Evolutionary conservation across 2,329 filamentous ascomycete species (phyloP).

Genomic region (Fusarium austroafricanum): DNA sequence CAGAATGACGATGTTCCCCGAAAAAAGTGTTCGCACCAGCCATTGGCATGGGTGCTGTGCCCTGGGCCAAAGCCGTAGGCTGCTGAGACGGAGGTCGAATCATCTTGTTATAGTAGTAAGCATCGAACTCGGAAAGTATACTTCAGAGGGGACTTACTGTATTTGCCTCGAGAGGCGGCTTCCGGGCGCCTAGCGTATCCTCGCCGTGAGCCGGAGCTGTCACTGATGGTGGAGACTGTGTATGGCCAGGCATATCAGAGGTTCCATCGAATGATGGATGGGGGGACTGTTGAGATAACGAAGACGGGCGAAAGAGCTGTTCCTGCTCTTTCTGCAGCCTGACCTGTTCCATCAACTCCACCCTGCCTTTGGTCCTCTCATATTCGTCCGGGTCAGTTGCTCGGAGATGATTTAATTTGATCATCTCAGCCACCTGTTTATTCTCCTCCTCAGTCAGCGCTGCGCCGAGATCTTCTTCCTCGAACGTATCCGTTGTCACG

Average conservation of each 20-base stretch:
- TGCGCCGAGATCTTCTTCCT: conserved; percentile 71
- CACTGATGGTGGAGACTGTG: background rate
- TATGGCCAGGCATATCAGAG: conserved; percentile 18
- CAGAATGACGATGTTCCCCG: conserved; percentile 28
- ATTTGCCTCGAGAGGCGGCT: background rate
- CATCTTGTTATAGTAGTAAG: conserved; percentile 13
- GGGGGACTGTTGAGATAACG: background rate
- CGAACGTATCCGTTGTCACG: conserved; percentile 77
- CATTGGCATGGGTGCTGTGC: conserved; percentile 49
- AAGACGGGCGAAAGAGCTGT: background rate
- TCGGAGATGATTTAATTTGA: conserved; percentile 50
- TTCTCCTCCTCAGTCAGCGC: conserved; percentile 70
- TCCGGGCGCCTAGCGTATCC: background rate
- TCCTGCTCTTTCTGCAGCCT: conserved; percentile 8
- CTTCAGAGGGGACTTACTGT: conserved; percentile 9
- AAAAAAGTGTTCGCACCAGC: conserved; percentile 54
- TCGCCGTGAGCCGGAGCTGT: background rate
- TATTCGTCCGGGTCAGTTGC: conserved; percentile 51
- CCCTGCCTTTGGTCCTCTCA: conserved; percentile 29
- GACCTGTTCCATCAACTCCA: conserved; percentile 19
- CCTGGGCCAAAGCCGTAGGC: background rate
- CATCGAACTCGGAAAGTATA: background rate
- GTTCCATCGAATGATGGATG: conserved; percentile 29
- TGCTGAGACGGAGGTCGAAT: conserved; percentile 8
- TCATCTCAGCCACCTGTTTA: conserved; percentile 61